Percentiles rank a stretch among this genome's conserved stretches.
These are phyloP conservation scores for Aureobasidium sp. DNA, from an alignment of 2,329 filamentous ascomycete species.

Conservation along the genomic window DNA sequence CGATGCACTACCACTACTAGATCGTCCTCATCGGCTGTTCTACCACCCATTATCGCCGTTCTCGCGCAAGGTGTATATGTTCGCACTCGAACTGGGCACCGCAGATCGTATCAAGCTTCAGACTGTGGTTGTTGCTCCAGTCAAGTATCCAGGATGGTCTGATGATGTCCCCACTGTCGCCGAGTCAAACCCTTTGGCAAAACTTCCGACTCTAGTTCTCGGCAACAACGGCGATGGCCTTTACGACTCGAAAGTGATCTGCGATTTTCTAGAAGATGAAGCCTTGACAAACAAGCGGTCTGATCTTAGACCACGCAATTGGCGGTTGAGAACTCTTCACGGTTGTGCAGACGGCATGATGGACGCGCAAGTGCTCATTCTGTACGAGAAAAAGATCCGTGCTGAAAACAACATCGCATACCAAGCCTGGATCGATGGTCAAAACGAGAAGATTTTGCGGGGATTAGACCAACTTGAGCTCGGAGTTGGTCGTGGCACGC, in stretches of 20 bases:
- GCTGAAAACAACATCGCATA: conserved; percentile 1
- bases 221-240: conserved; percentile 5
- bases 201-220: conserved; percentile 1
- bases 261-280: conserved; percentile 9
- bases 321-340: conserved; percentile 5
- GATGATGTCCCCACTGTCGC: neutral
- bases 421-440: conserved; percentile 7
- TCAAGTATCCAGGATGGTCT: conserved; percentile 11
- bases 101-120: conserved; percentile 2
- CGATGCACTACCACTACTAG: neutral
- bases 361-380: conserved; percentile 5
- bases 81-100: neutral
- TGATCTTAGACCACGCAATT: neutral
- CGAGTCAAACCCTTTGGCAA: conserved; percentile 4
- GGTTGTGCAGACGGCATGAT: conserved; percentile 2
- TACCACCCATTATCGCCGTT: neutral
- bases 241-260: conserved; percentile 8
- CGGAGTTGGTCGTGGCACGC: neutral
- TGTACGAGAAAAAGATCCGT: conserved; percentile 13
- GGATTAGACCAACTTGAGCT: conserved; percentile 2
- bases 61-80: conserved; percentile 5
- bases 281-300: conserved; percentile 4
- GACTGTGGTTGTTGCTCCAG: conserved; percentile 2
- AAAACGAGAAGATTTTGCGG: conserved; percentile 5
- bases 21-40: neutral